Percentiles rank a stretch among this genome's conserved stretches.
Conservation (phyloP, 306 rosid genomes). For the Hippophae rhamnoides region DNA sequence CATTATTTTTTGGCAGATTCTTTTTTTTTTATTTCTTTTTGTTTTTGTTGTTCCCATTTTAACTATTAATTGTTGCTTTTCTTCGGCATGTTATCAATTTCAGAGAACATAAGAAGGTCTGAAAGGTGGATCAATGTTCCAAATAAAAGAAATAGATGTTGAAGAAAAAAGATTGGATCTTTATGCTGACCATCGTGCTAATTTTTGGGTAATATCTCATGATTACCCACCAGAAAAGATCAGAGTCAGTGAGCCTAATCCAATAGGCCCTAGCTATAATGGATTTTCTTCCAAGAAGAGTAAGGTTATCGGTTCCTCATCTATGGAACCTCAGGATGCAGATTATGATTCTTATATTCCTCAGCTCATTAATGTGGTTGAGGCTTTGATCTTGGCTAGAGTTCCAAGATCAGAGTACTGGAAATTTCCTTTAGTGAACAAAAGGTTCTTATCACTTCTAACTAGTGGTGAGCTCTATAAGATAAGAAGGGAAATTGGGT, state of each 20-base stretch:
- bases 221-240: constrained; percentile 7
- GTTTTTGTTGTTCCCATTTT: neutral
- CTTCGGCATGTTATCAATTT: constrained; percentile 7
- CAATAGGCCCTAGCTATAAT: neutral
- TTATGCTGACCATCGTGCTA: constrained; percentile 6
- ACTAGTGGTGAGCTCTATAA: constrained; percentile 50
- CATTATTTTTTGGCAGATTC: too few relatives aligned
- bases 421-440: constrained; percentile 45
- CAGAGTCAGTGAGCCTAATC: neutral
- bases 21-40: neutral
- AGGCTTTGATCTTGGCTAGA: constrained; percentile 53
- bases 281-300: neutral
- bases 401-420: constrained; percentile 55
- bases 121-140: constrained; percentile 14
- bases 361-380: constrained; percentile 54
- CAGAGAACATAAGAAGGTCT: constrained; percentile 11
- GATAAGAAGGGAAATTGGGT: constrained; percentile 45
- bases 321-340: constrained; percentile 51
- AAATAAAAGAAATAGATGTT: constrained; percentile 14
- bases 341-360: constrained; percentile 43
- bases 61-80: constrained; percentile 9
- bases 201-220: constrained; percentile 12
- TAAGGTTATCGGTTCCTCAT: neutral
- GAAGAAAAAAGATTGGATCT: constrained; percentile 10
- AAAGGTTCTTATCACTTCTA: constrained; percentile 29